phyloP scores from a whole-genome alignment of 768 basidiomycete species.

The Leccinellum rugosiceps region DNA sequence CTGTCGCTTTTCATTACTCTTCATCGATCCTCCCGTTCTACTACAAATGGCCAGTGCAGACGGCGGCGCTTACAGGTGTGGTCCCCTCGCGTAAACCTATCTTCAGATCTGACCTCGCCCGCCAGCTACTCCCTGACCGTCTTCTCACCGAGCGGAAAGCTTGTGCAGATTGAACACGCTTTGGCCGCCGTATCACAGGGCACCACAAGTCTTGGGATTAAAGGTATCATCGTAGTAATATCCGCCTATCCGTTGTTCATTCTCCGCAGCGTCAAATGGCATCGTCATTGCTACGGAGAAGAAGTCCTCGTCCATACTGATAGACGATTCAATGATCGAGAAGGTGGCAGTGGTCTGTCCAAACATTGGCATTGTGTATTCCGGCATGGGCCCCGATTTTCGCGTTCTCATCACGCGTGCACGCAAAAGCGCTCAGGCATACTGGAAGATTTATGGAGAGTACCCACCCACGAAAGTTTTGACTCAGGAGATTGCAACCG shows the following conservation, averaged over 20 bases:
- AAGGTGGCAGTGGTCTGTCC: conserved; percentile 97
- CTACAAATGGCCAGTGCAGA: conserved; percentile 73
- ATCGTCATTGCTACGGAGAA: conserved; percentile 99
- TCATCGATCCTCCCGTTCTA: conserved; percentile 10
- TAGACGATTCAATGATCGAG: conserved; percentile 97
- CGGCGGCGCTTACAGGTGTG: conserved; percentile 75
- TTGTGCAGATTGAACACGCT: conserved; percentile 99
- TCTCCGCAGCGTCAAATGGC: conserved; percentile 84
- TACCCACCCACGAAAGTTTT: conserved; percentile 96
- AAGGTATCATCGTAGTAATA: conserved; percentile 57
- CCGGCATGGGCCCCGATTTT: conserved; percentile 99
- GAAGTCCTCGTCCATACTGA: conserved; percentile 95
- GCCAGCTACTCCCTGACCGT: conserved; percentile 96
- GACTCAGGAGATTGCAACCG: conserved; percentile 94
- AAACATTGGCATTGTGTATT: conserved; percentile 99
- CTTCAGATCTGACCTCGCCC: conserved; percentile 16
- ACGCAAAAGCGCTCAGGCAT: conserved; percentile 96
- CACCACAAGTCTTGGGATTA: conserved; percentile 96
- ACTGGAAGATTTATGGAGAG: conserved; percentile 99
- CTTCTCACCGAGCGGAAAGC: conserved; percentile 98
- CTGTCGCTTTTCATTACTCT: conserved; percentile 19
- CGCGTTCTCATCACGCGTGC: conserved; percentile 91
- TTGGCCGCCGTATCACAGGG: conserved; percentile 94
- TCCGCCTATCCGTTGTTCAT: conserved; percentile 20
- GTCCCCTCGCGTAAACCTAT: conserved; percentile 15